Evolutionary conservation across 2,329 filamentous ascomycete genomes (phyloP).

Genomic region (Bipolaris victoriae): DNA sequence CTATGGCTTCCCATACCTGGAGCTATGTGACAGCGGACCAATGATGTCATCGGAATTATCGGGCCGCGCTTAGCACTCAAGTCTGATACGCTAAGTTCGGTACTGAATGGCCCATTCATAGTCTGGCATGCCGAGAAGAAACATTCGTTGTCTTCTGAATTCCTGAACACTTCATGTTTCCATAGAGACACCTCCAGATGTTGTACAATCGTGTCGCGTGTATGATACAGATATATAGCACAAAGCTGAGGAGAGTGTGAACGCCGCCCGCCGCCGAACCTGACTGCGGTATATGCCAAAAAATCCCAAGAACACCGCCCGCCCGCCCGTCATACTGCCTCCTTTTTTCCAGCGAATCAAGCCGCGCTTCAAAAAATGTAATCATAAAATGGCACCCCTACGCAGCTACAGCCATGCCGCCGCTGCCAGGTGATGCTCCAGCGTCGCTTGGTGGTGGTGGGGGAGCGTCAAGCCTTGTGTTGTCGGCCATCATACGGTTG

Average conservation of each 20-base stretch:
- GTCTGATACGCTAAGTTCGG: conserved; percentile 9
- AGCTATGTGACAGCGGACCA: neutral
- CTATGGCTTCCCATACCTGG: neutral
- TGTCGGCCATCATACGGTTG: conserved; percentile 90
- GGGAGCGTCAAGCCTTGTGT: conserved; percentile 75
- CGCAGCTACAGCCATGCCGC: conserved; percentile 32
- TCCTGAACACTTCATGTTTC: conserved; percentile 15
- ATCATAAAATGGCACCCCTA: conserved; percentile 24
- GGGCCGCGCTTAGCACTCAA: conserved; percentile 1
- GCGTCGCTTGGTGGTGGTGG: conserved; percentile 52
- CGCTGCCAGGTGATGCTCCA: conserved; percentile 26
- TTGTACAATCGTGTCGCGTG: conserved; percentile 37
- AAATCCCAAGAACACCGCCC: conserved; percentile 30
- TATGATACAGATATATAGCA: conserved; percentile 46
- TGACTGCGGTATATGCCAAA: conserved; percentile 40
- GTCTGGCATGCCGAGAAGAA: neutral
- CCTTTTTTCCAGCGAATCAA: conserved; percentile 19
- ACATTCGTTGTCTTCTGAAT: conserved; percentile 7
- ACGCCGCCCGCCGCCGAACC: conserved; percentile 41
- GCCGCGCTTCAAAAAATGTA: conserved; percentile 20
- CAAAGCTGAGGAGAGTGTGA: conserved; percentile 47
- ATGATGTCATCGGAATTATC: conserved; percentile 15
- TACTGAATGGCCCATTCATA: neutral
- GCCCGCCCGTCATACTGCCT: conserved; percentile 21
- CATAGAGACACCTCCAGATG: conserved; percentile 32